phyloP scores from a whole-genome alignment of 2,329 filamentous ascomycete species.

The Eutypa lata region DNA sequence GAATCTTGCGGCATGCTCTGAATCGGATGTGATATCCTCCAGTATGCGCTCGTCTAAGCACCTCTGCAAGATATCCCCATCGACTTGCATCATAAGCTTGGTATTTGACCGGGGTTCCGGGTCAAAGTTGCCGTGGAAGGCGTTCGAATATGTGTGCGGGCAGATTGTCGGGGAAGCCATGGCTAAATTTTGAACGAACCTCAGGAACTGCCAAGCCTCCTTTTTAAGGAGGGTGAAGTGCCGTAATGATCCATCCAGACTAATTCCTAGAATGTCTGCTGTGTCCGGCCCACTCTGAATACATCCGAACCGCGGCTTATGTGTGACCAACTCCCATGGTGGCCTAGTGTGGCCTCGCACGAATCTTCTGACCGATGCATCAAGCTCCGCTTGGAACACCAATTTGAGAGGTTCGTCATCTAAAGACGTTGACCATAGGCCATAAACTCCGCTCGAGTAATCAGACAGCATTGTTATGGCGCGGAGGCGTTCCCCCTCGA shows the following conservation, averaged over 20 bases:
- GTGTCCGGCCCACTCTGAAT: conserved; percentile 41
- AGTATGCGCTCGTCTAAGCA: conserved; percentile 47
- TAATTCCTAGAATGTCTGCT: conserved; percentile 60
- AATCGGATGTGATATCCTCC: conserved; percentile 43
- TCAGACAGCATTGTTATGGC: conserved; percentile 49
- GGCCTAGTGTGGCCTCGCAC: conserved; percentile 51
- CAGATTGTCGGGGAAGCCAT: conserved; percentile 44
- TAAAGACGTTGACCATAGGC: conserved; percentile 48
- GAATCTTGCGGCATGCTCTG: conserved; percentile 8
- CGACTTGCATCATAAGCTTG: conserved; percentile 56
- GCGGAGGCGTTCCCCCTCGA: conserved; percentile 20
- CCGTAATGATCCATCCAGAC: conserved; percentile 66
- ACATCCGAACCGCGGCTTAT: conserved; percentile 37
- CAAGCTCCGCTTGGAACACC: conserved; percentile 56
- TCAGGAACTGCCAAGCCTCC: conserved; percentile 65
- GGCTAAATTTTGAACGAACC: conserved; percentile 70
- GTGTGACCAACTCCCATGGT: conserved; percentile 40
- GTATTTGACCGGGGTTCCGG: conserved; percentile 39
- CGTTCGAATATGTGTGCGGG: conserved; percentile 38
- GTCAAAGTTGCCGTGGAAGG: conserved; percentile 18
- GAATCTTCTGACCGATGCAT: conserved; percentile 55
- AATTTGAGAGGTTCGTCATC: conserved; percentile 39
- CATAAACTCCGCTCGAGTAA: conserved; percentile 42
- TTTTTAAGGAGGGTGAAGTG: conserved; percentile 65
- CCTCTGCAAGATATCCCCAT: conserved; percentile 62